Evolutionary conservation across 805 yeast genomes (phyloP), one percentile per base, ranked within the genome.

Genomic region (Priceomyces melissophilus): DNA sequence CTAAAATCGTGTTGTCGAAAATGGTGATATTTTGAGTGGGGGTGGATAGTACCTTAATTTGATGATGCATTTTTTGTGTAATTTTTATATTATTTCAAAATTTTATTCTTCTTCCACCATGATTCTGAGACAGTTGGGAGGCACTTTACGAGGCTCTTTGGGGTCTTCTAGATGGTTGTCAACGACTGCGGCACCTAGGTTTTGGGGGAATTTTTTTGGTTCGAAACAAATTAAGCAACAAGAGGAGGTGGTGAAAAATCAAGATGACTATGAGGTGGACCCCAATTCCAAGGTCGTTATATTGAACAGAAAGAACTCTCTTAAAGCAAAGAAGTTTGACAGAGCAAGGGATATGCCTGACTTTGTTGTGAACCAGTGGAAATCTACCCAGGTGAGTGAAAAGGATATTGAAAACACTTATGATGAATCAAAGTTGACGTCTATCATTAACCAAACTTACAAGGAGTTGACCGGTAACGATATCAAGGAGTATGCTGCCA

Each of bases 351-450:
- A 67, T 39, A 59, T 67, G 57, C 65, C 69, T 4, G 65, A 53
- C 36, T 67, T 68, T 45, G 47, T 55, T 17, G 54, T 70, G 28
- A 42, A 43, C 4, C 61, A 61, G 48, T 70, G 75, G 75, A 69
- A 67, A 40, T 43, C 43, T 14, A 50, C 47, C 15, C 35, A 39
- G 8, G 60, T 67, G 27, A 43, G 35, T 28, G 27, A 40, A 8
- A 44, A 51, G 15, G 60, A 65, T 10, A 51, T 67, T 23, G 70
- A 64, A 48, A 25, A 52, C 4, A 48, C 58, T 1, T 67, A 57
- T 45, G 43, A 52, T 13, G 38, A 53, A 29, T 61, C 55, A 17
- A 47, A 53, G 33, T 47, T 69, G 25, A 42, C 50, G 11, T 42
- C 46, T 5, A 50, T 58, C 32, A 49, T 69, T 39, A 54, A 49